Base-by-base conservation (phyloP, 257 asterid genomes). In the Solanum etuberosum region DNA sequence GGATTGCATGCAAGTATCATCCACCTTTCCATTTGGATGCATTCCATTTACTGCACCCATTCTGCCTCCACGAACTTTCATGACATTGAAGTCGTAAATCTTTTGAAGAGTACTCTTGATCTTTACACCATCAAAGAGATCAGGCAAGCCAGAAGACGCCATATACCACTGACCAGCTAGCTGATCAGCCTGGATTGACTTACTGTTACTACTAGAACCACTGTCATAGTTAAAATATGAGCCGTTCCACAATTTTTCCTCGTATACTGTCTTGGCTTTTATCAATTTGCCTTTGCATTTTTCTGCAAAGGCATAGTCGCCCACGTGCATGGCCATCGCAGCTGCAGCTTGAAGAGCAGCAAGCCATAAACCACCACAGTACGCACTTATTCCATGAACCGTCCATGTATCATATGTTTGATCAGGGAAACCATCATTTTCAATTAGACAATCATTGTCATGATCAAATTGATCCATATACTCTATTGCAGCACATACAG, bases 21-120 rank as follows among this genome's bases (percentile, higher is more conserved):
- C 99, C 31, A 97, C 96, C 91, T 92, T 96, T 12, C 99, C 99
- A 46, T 83, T 97, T 27, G 98, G 98, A 88, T 95, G 93, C 98
- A 97, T 96, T 85, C 99, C 99, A n/a, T 97, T 97, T 46, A 95
- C 99, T 1, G 99, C 99, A 20, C 99, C 99, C 90, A 96, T 96
- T 91, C 94, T 89, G 32, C 99, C 99, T 32, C 98, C 98, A 43
- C 89, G 85, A 54, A 93, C 91, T 91, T 93, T 97, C 98, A 96
- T 96, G 31, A 97, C 99, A 81, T 97, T 97, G 68, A 93, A 97
- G 84, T 97, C 98, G 31, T 90, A 94, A 34, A 97, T 89, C 37
- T 97, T 97, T 89, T 97, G 98, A 48, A 97, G 98, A 1, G 98
- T 40, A 83, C 99, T 95, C 48, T 85, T 89, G 78, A 97, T 94